phyloP scores from a whole-genome alignment of 768 basidiomycete species.

The Leccinum arenicola region DNA sequence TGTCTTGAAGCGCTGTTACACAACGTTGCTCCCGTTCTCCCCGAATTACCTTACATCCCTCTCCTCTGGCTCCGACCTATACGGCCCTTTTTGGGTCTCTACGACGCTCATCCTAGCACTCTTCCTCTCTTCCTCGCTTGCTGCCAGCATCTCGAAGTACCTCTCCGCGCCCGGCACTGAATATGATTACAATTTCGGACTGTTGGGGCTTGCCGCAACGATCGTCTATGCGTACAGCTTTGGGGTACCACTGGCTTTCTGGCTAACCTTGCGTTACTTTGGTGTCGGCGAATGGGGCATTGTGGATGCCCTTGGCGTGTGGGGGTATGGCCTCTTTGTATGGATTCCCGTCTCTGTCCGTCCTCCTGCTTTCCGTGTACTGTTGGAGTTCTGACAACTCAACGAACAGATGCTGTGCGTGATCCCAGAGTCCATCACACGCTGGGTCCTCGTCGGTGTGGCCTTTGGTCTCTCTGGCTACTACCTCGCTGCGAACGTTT shows the following conservation, averaged over 20 bases:
- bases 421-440: constrained; percentile 75
- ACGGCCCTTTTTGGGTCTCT: constrained; percentile 97
- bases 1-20: constrained; percentile 72
- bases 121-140: constrained; percentile 91
- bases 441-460: constrained; percentile 74
- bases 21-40: constrained; percentile 72
- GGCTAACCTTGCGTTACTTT: constrained; percentile 81
- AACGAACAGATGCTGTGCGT: constrained; percentile 73
- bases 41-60: constrained; percentile 62
- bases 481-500: constrained; percentile 83
- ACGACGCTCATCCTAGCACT: constrained; percentile 92
- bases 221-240: constrained; percentile 89
- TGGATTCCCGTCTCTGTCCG: constrained; percentile 87
- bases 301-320: constrained; percentile 75
- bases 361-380: constrained; percentile 6
- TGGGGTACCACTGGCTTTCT: constrained; percentile 75
- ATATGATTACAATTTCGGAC: constrained; percentile 82
- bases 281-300: constrained; percentile 90
- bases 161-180: constrained; percentile 56
- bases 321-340: constrained; percentile 80
- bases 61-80: constrained; percentile 56
- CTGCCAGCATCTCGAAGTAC: constrained; percentile 84
- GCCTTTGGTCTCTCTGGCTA: constrained; percentile 82
- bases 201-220: constrained; percentile 78
- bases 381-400: neutral